phyloP scores from a whole-genome alignment of 768 basidiomycete species.

The Hericium alpestre region DNA sequence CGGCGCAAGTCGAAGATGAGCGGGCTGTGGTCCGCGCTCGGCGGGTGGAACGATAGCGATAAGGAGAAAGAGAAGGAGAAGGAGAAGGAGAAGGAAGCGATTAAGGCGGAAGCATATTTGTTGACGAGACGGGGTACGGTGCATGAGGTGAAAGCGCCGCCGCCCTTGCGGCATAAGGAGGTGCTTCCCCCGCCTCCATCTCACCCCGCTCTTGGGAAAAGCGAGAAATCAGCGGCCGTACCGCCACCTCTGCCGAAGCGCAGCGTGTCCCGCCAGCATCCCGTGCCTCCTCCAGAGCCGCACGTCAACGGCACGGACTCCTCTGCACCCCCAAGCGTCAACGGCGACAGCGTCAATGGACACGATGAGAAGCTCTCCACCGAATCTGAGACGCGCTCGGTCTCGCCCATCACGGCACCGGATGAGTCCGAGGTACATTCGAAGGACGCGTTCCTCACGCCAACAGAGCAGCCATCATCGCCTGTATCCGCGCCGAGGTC shows the following conservation, averaged over 20 bases:
- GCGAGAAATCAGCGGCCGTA: slow-evolving; percentile 3
- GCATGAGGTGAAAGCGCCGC: not conserved
- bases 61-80: slow-evolving; percentile 20
- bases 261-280: slow-evolving; percentile 5
- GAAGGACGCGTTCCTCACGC: slow-evolving; percentile 4
- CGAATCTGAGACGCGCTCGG: not conserved
- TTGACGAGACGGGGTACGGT: not conserved
- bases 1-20: slow-evolving; percentile 29
- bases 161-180: slow-evolving; percentile 2
- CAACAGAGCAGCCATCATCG: slow-evolving; percentile 4
- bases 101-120: too few species aligned
- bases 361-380: not conserved
- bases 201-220: slow-evolving; percentile 1
- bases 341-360: not conserved
- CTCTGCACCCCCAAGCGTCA: not conserved
- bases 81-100: slow-evolving; percentile 19
- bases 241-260: slow-evolving; percentile 12
- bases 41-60: slow-evolving; percentile 37
- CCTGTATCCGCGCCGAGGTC: slow-evolving; percentile 3
- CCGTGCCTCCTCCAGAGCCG: not conserved
- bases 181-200: slow-evolving; percentile 13
- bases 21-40: slow-evolving; percentile 55
- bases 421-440: not conserved
- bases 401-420: not conserved
- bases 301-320: not conserved